A percentile compares a stretch with the other conserved stretches of the same genome.
Conservation (phyloP, 768 basidiomycete genomes). For the Lentinula guzmanii region DNA sequence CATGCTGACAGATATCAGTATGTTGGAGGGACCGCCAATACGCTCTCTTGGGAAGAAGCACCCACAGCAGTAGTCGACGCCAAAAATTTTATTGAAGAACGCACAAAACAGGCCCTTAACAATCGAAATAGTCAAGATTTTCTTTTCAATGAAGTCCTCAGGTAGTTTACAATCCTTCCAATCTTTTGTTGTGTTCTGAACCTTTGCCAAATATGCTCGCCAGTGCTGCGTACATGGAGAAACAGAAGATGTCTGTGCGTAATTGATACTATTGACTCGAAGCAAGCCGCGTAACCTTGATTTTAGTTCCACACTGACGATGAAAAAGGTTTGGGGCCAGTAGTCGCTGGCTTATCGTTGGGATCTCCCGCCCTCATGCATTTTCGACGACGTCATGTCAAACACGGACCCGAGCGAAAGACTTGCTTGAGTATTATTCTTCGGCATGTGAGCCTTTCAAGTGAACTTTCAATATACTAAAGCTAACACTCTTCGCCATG, state of each 20-base stretch:
- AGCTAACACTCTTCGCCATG: conserved; percentile 1
- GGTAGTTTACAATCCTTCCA: conserved; percentile 19
- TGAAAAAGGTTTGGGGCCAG: conserved; percentile 66
- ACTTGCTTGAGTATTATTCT: conserved; percentile 51
- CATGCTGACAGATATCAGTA: conserved; percentile 40
- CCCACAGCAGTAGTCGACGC: conserved; percentile 56
- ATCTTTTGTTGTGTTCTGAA: background rate
- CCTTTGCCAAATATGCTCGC: background rate
- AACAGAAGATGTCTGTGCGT: conserved; percentile 77
- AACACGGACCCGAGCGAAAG: conserved; percentile 4
- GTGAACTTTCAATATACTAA: background rate
- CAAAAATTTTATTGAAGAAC: conserved; percentile 50
- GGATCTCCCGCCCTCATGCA: conserved; percentile 78
- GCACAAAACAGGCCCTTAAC: conserved; percentile 42
- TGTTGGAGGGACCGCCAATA: conserved; percentile 70
- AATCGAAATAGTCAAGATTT: conserved; percentile 14
- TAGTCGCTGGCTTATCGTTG: conserved; percentile 71
- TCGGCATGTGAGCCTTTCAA: conserved; percentile 48
- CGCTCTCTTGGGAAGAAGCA: conserved; percentile 56
- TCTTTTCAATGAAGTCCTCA: conserved; percentile 76
- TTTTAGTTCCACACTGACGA: conserved; percentile 74
- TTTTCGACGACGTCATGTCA: conserved; percentile 40
- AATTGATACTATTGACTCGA: background rate
- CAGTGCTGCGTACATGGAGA: conserved; percentile 79
- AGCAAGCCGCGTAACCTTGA: background rate